phyloP scores from a whole-genome alignment of 441 rosid species.

The Aleurites moluccanus region DNA sequence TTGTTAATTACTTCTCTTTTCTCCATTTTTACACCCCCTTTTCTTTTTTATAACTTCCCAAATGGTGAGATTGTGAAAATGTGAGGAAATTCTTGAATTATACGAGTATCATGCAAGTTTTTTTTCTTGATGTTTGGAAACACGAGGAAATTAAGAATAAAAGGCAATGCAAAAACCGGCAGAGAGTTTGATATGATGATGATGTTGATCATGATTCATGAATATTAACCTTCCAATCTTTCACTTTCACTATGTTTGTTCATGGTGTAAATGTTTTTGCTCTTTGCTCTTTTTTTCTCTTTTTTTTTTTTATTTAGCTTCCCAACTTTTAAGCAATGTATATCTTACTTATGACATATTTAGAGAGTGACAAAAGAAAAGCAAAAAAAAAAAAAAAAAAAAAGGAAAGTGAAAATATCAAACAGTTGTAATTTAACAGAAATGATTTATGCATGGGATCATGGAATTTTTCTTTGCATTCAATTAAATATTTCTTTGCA shows the following conservation, averaged over 20 bases:
- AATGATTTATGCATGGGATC: background rate
- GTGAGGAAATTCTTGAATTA: constrained; percentile 31
- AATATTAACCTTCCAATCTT: background rate
- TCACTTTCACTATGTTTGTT: background rate
- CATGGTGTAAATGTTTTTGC: background rate
- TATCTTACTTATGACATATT: background rate
- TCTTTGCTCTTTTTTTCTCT: background rate
- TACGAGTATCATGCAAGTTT: constrained; percentile 23
- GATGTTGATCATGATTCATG: background rate
- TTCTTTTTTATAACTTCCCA: constrained; percentile 26
- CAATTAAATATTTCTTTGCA: background rate
- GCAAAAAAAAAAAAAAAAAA: too few species aligned
- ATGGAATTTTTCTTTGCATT: background rate
- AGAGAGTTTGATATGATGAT: constrained; percentile 25
- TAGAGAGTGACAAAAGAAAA: background rate
- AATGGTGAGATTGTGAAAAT: constrained; percentile 41
- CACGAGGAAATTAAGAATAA: constrained; percentile 32
- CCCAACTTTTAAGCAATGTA: background rate
- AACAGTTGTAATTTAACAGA: constrained; percentile 12
- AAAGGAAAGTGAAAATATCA: background rate
- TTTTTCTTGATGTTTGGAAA: constrained; percentile 29
- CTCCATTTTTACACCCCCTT: constrained; percentile 14
- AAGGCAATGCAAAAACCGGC: constrained; percentile 19
- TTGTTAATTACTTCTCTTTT: constrained; percentile 24
- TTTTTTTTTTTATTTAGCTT: background rate